A percentile compares a stretch with the other conserved stretches of the same genome.
Evolutionary conservation across 2,329 filamentous ascomycete species (phyloP).

Genomic region (Colletotrichum sp.): DNA sequence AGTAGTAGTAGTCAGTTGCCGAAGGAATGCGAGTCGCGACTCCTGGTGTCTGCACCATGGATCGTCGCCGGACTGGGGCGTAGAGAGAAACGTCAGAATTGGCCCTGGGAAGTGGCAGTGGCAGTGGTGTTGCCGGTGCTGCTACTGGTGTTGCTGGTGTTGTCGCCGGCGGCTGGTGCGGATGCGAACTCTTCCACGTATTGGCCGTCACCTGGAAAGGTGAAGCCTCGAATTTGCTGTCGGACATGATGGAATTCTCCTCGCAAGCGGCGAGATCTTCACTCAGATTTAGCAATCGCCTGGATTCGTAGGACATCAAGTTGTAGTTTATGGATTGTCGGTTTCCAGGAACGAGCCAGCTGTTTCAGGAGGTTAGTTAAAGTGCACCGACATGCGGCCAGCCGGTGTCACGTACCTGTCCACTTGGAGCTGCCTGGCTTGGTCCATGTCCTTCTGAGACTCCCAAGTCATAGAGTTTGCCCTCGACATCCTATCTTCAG

Average conservation of each 20-base stretch:
- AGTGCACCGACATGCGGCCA: neutral
- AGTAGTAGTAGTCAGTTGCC: constrained; percentile 2
- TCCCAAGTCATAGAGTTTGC: constrained; percentile 24
- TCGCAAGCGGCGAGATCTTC: constrained; percentile 37
- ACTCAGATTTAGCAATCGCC: constrained; percentile 44
- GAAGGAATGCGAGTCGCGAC: constrained; percentile 47
- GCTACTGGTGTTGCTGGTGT: neutral
- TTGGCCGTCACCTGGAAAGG: constrained; percentile 32
- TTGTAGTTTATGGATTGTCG: constrained; percentile 49
- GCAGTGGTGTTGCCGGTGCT: neutral
- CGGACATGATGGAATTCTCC: constrained; percentile 36
- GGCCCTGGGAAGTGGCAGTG: constrained; percentile 34
- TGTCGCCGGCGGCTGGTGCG: constrained; percentile 24
- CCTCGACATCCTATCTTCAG: constrained; percentile 17
- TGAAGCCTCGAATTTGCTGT: constrained; percentile 35
- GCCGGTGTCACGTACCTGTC: constrained; percentile 8
- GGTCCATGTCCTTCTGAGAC: constrained; percentile 20
- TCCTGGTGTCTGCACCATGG: constrained; percentile 53
- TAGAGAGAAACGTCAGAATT: constrained; percentile 55
- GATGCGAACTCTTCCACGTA: constrained; percentile 42
- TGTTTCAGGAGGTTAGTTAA: constrained; percentile 23
- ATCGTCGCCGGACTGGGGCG: constrained; percentile 52
- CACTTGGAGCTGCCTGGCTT: constrained; percentile 21
- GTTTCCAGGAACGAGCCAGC: constrained; percentile 34
- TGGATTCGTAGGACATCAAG: constrained; percentile 49